Base-by-base conservation (phyloP, 208 protist species). In the Leishmania amazonensis region DNA sequence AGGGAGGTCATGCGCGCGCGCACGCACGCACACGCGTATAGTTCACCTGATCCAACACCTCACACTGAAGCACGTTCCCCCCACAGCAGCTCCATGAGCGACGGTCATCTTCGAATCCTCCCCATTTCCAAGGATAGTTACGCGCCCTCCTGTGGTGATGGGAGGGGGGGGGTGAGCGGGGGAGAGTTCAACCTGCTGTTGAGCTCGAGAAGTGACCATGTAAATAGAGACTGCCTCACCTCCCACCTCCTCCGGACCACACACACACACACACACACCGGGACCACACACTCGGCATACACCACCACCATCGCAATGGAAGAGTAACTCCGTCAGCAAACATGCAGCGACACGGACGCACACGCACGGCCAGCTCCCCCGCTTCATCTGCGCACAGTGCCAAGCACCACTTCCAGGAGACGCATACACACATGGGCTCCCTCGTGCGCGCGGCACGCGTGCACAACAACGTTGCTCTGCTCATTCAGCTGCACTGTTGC, bases 291-390 rank as follows among this genome's bases (percentile, higher is more conserved):
- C 19, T 21, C 13, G 38, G 28, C 62, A 38, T 21, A 71, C 13
- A 45, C 65, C 65, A 71, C 24, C 71, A 51, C 35, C 8, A 58
- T 35, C 47, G 53, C 42, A 31, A 40, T 38, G 71, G 47, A 75
- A 65, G 35, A 28, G 7, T 40, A 71, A 38, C 38, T 38, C 24
- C 6, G 57, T 24, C 57, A 13, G 35, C n/a, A 31, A n/a, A 73
- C 76, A 72, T 65, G 21, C 11, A 54, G 64, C 51, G 51, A 76
- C 70, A 54, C 24, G 70, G 31, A 45, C 78, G 68, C 57, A 68
- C 57, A 76, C 51, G 53, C 54, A 40, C 21, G 8, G 67, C 17
- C 67, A 13, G 40, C 31, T 72, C 24, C 40, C 38, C 17, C 31
- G n/a, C 8, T 58, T 19, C 5, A 24, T 35, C 72, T 49, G 13